Evolutionary conservation across 2,329 filamentous ascomycete species (phyloP).

Genomic region (Didymella glomerata): DNA sequence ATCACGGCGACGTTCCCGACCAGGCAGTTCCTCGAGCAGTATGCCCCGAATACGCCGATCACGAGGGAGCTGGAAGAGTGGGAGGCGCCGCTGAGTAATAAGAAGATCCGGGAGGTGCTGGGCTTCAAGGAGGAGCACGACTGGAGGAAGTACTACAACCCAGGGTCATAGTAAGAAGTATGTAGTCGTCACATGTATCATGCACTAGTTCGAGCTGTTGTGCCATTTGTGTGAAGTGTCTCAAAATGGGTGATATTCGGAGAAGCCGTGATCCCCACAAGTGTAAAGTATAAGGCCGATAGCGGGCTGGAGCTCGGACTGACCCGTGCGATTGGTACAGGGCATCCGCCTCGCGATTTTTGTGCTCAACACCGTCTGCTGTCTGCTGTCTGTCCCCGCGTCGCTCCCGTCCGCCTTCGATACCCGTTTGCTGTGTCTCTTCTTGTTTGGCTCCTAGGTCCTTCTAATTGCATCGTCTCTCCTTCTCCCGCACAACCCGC

Average conservation of each 20-base stretch:
- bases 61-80: conserved; percentile 65
- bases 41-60: conserved; percentile 60
- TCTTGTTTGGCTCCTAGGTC: conserved; percentile 10
- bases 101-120: conserved; percentile 66
- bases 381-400: conserved; percentile 4
- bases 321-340: background rate
- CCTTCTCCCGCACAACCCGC: conserved; percentile 3
- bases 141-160: conserved; percentile 59
- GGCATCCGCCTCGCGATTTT: conserved; percentile 17
- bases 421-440: conserved; percentile 21
- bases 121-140: conserved; percentile 68
- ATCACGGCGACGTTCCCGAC: conserved; percentile 65
- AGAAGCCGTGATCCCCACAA: background rate
- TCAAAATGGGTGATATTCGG: background rate
- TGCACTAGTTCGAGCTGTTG: too few species aligned
- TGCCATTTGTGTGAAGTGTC: background rate
- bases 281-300: background rate
- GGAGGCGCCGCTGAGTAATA: conserved; percentile 68
- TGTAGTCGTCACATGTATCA: too few species aligned
- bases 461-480: conserved; percentile 16
- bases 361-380: conserved; percentile 9
- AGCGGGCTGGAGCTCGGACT: conserved; percentile 10
- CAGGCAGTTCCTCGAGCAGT: conserved; percentile 60
- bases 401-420: conserved; percentile 16
- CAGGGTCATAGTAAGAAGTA: background rate